Percentiles rank a stretch among this genome's conserved stretches.
These are phyloP conservation scores for Cytospora piceicola DNA, from an alignment of 2,329 filamentous ascomycete genomes.

Conservation along the genomic window DNA sequence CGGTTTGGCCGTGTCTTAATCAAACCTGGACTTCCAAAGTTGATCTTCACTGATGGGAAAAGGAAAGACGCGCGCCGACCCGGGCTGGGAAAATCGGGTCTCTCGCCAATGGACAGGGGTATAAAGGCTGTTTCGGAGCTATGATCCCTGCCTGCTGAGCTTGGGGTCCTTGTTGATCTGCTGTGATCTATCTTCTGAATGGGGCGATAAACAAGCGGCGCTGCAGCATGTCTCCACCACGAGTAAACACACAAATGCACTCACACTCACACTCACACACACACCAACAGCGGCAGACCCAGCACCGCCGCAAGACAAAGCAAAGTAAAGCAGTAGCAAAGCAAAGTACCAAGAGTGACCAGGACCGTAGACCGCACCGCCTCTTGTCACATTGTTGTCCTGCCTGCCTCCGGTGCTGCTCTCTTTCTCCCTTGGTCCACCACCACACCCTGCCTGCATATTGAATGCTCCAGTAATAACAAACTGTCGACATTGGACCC, in stretches of 20 bases:
- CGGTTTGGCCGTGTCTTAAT: background rate
- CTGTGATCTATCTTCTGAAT: conserved; percentile 15
- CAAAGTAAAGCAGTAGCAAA: background rate
- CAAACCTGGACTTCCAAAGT: background rate
- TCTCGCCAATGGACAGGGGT: conserved; percentile 19
- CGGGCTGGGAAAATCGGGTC: conserved; percentile 23
- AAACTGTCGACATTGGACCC: background rate
- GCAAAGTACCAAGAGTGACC: too few relatives aligned
- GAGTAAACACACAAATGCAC: conserved; percentile 27
- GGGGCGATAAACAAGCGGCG: conserved; percentile 19
- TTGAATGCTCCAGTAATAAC: conserved; percentile 11
- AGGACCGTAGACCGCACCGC: too few relatives aligned
- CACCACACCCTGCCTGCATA: background rate
- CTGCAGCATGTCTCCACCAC: conserved; percentile 27
- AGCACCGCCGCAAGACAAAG: background rate
- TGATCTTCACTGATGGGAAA: conserved; percentile 1
- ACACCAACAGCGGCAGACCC: background rate
- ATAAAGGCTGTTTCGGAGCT: conserved; percentile 22
- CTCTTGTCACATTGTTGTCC: too few relatives aligned
- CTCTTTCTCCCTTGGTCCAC: too few relatives aligned
- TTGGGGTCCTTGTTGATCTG: conserved; percentile 14
- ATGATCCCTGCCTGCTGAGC: conserved; percentile 25
- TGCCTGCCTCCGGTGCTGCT: too few relatives aligned
- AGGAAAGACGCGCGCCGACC: conserved; percentile 20
- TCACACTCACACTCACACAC: too few relatives aligned